Evolutionary conservation across 192 early-diverging fungal genomes (phyloP).

Genomic region (Coemansia sp.): DNA sequence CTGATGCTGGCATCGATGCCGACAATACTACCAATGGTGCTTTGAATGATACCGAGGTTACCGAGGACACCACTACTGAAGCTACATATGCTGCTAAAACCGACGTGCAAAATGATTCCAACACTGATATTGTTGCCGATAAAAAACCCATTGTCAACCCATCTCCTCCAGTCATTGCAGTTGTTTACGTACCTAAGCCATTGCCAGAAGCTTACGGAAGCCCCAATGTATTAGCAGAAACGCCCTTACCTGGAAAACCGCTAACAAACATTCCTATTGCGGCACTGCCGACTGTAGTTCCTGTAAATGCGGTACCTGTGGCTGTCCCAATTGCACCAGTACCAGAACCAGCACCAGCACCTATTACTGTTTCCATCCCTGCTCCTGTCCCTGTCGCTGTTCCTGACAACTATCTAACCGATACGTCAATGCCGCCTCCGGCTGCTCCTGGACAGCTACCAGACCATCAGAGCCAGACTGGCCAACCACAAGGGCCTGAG

Average conservation of each 20-base stretch:
- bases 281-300: background rate
- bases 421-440: conserved; percentile 8
- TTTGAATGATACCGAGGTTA: no score
- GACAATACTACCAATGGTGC: background rate
- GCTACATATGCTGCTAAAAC: background rate
- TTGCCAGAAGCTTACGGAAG: background rate
- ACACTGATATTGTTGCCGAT: conserved; percentile 1
- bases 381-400: background rate
- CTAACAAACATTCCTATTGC: conserved; percentile 1
- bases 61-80: background rate
- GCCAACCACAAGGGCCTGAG: background rate
- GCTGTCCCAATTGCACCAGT: background rate
- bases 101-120: background rate
- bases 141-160: background rate
- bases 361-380: background rate
- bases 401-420: background rate
- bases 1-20: conserved; percentile 1
- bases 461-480: conserved; percentile 25
- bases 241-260: background rate
- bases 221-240: background rate
- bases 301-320: conserved; percentile 3
- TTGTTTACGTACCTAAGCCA: background rate
- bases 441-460: conserved; percentile 17
- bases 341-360: conserved; percentile 4
- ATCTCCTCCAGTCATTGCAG: conserved; percentile 1